Evolutionary conservation across 192 early-diverging fungal species (phyloP), one percentile per base, ranked within the genome.

Genomic region (Coemansia sp.): DNA sequence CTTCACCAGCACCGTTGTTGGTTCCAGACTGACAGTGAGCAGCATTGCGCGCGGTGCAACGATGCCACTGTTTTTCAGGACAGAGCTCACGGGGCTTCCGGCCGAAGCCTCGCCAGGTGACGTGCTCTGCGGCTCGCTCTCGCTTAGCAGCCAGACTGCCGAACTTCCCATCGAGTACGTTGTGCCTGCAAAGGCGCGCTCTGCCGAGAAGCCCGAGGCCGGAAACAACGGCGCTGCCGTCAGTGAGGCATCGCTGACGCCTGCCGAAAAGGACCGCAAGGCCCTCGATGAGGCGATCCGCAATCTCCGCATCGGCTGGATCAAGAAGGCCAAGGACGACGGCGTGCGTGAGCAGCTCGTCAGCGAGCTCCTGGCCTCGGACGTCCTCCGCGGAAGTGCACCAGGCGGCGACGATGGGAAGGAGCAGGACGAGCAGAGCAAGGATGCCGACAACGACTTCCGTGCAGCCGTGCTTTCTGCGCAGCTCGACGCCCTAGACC

Each of bases 71-170:
- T 83, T 83, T 43, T 66, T 85, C 16, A 66, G 71, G 41, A 72
- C 74, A 45, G 51, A 62, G 18, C 36, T 67, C 13, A 37, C 49
- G 13, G 46, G 61, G 7, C 8, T 77, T 16, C 91, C 93, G 7
- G 88, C 88, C 56, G 89, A 88, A 12, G 91, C 90, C 41, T 86
- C 87, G 56, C 83, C 89, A 7, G 94, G 94, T 6, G 96, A 98
- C 75, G 62, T 91, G 48, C 81, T 98, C 36, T 65, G 87, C 18
- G 96, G 95, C 1, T 84, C 86, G 41, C 72, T 94, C 43, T 62
- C 78, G 13, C 85, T 92, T 47, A 66, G 65, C 72, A 81, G 42
- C 13, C 46, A 39, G 12, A 73, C 65, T 15, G 78, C 57, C 43
- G 73, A 54, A 66, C 58, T 78, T 41, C 83, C n/a, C 72, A 77